These are phyloP conservation scores for Vitis cinerea DNA, from an alignment of 164 flowering plant genomes.

Conservation along the genomic window DNA sequence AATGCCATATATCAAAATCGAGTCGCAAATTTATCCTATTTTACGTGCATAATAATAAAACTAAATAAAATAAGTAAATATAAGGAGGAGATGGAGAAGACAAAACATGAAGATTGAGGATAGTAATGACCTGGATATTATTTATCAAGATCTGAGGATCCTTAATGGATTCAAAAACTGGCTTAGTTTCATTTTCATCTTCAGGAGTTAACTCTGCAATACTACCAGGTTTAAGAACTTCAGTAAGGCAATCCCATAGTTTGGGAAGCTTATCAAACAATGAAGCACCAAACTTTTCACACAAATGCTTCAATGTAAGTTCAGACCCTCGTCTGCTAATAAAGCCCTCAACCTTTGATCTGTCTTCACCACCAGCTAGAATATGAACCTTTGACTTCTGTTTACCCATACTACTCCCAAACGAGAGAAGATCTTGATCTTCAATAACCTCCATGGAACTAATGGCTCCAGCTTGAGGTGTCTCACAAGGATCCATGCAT, in stretches of 20 bases:
- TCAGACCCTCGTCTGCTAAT: constrained; percentile 94
- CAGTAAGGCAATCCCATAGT: constrained; percentile 94
- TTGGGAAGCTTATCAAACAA: constrained; percentile 88
- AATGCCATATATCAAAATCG: no score
- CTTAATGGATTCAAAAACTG: constrained; percentile 50
- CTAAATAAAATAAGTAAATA: background rate
- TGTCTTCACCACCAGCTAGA: constrained; percentile 73
- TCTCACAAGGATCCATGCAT: constrained; percentile 90
- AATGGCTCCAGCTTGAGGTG: constrained; percentile 80
- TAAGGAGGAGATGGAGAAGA: background rate
- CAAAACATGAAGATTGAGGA: background rate
- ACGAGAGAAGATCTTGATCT: constrained; percentile 76
- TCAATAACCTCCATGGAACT: constrained; percentile 75
- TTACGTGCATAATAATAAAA: background rate
- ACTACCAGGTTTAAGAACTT: constrained; percentile 67
- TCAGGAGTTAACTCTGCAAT: constrained; percentile 22
- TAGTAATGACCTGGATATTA: constrained; percentile 73
- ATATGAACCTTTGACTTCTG: constrained; percentile 59
- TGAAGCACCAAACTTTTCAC: constrained; percentile 70
- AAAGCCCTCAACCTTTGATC: constrained; percentile 82
- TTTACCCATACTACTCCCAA: constrained; percentile 44
- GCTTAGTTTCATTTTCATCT: constrained; percentile 35
- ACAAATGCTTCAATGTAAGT: constrained; percentile 74
- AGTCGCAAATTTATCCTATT: no score
- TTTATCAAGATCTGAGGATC: constrained; percentile 90